Percentiles rank a stretch among this genome's conserved stretches.
phyloP scores from a whole-genome alignment of 192 early-diverging fungal genomes.

The Powellomyces hirtus region DNA sequence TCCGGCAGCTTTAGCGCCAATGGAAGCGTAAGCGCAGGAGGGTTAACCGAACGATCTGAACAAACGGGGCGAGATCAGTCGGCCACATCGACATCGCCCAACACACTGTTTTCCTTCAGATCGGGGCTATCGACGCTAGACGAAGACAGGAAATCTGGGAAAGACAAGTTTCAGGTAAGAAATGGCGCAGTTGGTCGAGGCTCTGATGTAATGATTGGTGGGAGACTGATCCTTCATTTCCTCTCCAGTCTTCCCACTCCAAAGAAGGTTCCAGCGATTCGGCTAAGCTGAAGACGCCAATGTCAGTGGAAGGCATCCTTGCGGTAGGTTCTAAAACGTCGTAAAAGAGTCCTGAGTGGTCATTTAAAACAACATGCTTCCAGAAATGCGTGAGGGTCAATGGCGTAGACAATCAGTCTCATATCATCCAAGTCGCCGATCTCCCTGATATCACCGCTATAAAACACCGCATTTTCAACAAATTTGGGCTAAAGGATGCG shows the following conservation, averaged over 20 bases:
- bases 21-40: not conserved
- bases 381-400: slow-evolving; percentile 73
- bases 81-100: not conserved
- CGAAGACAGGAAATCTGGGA: not conserved
- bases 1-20: not conserved
- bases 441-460: slow-evolving; percentile 67
- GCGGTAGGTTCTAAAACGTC: slow-evolving; percentile 4
- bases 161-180: too few species aligned
- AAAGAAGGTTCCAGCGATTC: not conserved
- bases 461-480: slow-evolving; percentile 68
- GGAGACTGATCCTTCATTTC: too few species aligned
- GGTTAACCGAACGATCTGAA: not conserved
- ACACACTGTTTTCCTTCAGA: not conserved
- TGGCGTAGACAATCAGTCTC: slow-evolving; percentile 75
- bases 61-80: not conserved
- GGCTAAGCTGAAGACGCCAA: slow-evolving; percentile 12
- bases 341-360: not conserved
- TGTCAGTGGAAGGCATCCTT: slow-evolving; percentile 20
- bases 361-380: not conserved
- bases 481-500: slow-evolving; percentile 70
- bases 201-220: too few species aligned
- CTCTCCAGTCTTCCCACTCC: too few species aligned
- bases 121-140: not conserved
- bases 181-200: too few species aligned
- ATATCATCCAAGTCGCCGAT: slow-evolving; percentile 75